Conservation (phyloP, 148 eudicot genomes). For the Rhododendron ferrugineum region DNA sequence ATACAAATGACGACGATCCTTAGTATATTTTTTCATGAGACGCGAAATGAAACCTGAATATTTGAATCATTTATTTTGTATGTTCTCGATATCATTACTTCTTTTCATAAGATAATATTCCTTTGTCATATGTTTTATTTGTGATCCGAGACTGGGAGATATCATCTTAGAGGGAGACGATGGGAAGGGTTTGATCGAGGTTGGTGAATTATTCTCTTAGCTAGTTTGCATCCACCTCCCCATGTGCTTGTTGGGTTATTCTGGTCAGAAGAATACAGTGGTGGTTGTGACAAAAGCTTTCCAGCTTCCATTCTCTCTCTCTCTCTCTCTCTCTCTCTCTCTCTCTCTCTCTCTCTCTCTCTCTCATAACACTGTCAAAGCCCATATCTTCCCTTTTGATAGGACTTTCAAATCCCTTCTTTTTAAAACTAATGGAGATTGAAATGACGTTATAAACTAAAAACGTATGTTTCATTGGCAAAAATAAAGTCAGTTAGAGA, state of each 20-base stretch:
- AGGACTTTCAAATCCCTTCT: not conserved
- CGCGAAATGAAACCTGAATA: not conserved
- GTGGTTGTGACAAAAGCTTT: slow-evolving; percentile 13
- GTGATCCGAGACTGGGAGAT: no score
- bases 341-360: not conserved
- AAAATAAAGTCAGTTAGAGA: not conserved
- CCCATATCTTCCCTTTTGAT: not conserved
- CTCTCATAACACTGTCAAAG: not conserved
- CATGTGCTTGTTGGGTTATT: slow-evolving; percentile 27
- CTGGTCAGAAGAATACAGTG: slow-evolving; percentile 18
- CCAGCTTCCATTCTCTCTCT: slow-evolving; percentile 11
- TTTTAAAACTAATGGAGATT: not conserved
- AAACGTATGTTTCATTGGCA: not conserved
- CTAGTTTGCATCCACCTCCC: slow-evolving; percentile 17
- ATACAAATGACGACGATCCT: not conserved
- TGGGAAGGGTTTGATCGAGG: not conserved
- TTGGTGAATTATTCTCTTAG: slow-evolving; percentile 17
- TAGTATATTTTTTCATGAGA: not conserved
- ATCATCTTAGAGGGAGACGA: no score
- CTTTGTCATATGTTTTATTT: not conserved
- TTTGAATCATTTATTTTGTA: not conserved
- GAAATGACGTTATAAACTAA: not conserved
- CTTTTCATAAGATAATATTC: not conserved
- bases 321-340: not conserved
- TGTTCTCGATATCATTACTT: not conserved